These are phyloP conservation scores for Starmerella bombicola DNA, from an alignment of 805 yeast species.

Conservation along the genomic window DNA sequence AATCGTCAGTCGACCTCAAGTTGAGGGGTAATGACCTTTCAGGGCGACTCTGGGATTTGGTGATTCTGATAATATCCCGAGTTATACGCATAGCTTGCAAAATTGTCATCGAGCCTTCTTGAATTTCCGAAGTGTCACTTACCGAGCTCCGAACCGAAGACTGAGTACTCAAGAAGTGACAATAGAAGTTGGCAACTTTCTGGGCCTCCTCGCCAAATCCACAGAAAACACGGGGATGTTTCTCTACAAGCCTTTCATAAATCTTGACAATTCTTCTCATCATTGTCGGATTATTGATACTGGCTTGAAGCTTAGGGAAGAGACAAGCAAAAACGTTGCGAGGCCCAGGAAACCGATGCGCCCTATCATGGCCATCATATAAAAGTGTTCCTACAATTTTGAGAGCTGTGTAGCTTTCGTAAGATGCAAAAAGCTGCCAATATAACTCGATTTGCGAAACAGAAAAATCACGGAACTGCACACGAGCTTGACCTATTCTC, in stretches of 20 bases:
- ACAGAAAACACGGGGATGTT: conserved; percentile 58
- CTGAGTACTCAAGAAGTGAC: conserved; percentile 45
- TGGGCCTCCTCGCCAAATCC: conserved; percentile 9
- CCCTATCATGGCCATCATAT: conserved; percentile 62
- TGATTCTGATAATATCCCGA: conserved; percentile 48
- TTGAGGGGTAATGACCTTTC: conserved; percentile 26
- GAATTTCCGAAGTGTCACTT: no score
- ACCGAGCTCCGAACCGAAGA: not conserved
- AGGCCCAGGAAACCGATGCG: conserved; percentile 47
- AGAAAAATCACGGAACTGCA: conserved; percentile 12
- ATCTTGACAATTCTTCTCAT: conserved; percentile 66
- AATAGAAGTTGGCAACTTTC: conserved; percentile 47
- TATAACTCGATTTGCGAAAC: conserved; percentile 23
- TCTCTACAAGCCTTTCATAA: conserved; percentile 45
- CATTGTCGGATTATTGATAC: conserved; percentile 49
- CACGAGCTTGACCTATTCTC: conserved; percentile 62
- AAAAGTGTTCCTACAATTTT: conserved; percentile 63
- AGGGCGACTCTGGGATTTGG: not conserved
- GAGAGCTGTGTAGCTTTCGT: conserved; percentile 44
- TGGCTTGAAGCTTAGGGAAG: conserved; percentile 42
- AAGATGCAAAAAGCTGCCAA: conserved; percentile 10
- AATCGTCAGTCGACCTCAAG: conserved; percentile 42
- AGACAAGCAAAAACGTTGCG: conserved; percentile 54
- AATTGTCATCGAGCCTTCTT: conserved; percentile 27
- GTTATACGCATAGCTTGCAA: conserved; percentile 46